Evolutionary conservation across 257 asterid species (phyloP).

Genomic region (Coffea canephora): DNA sequence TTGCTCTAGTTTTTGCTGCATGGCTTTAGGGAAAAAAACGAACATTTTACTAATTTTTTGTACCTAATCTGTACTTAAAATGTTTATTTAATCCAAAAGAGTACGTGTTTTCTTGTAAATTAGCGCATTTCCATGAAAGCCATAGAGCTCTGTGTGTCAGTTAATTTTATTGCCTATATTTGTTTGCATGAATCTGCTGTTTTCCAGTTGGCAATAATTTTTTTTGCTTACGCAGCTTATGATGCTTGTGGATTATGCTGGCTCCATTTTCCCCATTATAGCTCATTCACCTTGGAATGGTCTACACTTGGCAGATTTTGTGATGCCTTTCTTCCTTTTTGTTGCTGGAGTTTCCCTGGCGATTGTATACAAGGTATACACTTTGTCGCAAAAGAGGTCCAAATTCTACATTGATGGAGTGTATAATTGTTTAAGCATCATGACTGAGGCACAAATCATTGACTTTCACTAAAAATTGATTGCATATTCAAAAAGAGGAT

Average conservation of each 20-base stretch:
- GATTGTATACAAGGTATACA: constrained; percentile 57
- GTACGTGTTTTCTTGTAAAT: too few species aligned
- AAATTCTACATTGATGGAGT: neutral
- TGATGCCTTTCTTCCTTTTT: constrained; percentile 88
- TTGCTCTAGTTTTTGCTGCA: too few species aligned
- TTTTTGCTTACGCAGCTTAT: constrained; percentile 48
- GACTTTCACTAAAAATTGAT: neutral
- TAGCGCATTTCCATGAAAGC: too few species aligned
- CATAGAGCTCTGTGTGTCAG: neutral
- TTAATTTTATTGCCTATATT: neutral
- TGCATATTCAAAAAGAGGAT: neutral
- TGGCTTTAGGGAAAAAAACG: too few species aligned
- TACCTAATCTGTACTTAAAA: too few species aligned
- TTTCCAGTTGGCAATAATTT: neutral
- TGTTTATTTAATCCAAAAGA: too few species aligned
- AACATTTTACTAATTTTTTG: too few species aligned
- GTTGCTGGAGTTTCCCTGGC: constrained; percentile 71
- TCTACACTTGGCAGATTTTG: constrained; percentile 76
- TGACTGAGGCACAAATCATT: neutral
- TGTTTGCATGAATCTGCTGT: neutral
- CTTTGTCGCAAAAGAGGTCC: neutral
- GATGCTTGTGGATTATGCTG: constrained; percentile 84
- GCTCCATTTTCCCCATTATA: constrained; percentile 63
- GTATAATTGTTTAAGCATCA: too few species aligned
- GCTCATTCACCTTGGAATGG: constrained; percentile 89